Base-by-base conservation (phyloP, 2,329 filamentous ascomycete genomes). In the Ilyonectria robusta region DNA sequence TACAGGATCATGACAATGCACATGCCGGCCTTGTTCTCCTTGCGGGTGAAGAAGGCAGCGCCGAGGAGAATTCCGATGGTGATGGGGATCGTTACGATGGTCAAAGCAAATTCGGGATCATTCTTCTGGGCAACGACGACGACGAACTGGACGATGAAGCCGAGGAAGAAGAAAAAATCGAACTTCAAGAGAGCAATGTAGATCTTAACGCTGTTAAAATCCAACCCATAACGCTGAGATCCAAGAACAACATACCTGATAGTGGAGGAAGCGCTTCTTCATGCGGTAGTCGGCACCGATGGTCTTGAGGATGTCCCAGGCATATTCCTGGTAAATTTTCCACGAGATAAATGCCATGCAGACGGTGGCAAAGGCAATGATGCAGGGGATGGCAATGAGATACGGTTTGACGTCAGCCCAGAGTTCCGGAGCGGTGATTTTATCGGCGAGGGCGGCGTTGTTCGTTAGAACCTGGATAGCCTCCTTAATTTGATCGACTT, bases 91-190 rank as follows among this genome's bases (percentile, higher is more conserved):
- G 95, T 96, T 68, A 92, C 93, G 54, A 96, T 91, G 8, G 97
- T 99, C 59, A 98, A 86, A 61, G 88, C 92, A 75, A 96, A 94
- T 80, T 99, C 96, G 75, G 90, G 85, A 69, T 92, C 88, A 54
- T 87, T 87, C 67, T 85, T 88, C 50, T 86, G 85, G 50, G 89
- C 91, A 66, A 99, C 94, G 66, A 98, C 93, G 75, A 99, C 95
- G 60, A 98, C 88, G 81, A 99, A 99, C 79, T 99, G 96, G 53
- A 99, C 94, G 7, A 96, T 98, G 81, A 99, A 99, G 61, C 95
- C 96, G 57, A 99, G 90, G 87, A 99, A 99, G 86, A 99, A 98
- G 90, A 99, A 99, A 83, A 99, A 98, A 83, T 99, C 96, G 81
- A 99, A 99, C 82, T 99, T 99, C 72, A 99, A 88, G 11, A 99